Conservation (phyloP, 1,284 basidiomycete genomes). For the Sutorius eximius region DNA sequence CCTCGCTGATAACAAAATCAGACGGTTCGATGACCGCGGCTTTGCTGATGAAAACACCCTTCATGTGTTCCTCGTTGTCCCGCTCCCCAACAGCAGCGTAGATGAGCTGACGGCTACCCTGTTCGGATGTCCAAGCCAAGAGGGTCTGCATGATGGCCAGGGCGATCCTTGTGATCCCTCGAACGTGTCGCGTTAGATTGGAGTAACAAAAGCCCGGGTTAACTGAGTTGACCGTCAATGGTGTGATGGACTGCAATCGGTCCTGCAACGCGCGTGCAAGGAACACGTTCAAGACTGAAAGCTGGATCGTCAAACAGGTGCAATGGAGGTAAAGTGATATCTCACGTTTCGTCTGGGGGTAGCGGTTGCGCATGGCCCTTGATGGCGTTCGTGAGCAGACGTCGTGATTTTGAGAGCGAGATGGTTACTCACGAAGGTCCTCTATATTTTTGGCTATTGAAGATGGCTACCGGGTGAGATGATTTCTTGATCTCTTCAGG, state of each 20-base stretch:
- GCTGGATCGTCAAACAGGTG: background rate
- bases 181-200: conserved; percentile 33
- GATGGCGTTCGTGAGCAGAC: background rate
- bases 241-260: conserved; percentile 13
- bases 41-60: conserved; percentile 39
- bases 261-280: conserved; percentile 28
- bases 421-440: conserved; percentile 17
- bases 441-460: conserved; percentile 35
- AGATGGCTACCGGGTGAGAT: conserved; percentile 31
- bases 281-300: conserved; percentile 27
- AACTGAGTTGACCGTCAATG: conserved; percentile 39
- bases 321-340: background rate
- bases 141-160: conserved; percentile 11
- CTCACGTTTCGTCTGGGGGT: conserved; percentile 20
- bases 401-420: background rate
- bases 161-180: conserved; percentile 7
- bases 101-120: conserved; percentile 39
- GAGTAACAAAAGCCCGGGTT: conserved; percentile 53
- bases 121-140: conserved; percentile 32
- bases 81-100: conserved; percentile 31
- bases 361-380: conserved; percentile 23
- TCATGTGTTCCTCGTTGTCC: conserved; percentile 33
- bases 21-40: conserved; percentile 40
- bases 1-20: conserved; percentile 44
- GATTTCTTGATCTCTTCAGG: conserved; percentile 28